A percentile compares a stretch with the other conserved stretches of the same genome.
These are phyloP conservation scores for Ilyonectria mors-panacis DNA, from an alignment of 2,329 filamentous ascomycete species.

Conservation along the genomic window DNA sequence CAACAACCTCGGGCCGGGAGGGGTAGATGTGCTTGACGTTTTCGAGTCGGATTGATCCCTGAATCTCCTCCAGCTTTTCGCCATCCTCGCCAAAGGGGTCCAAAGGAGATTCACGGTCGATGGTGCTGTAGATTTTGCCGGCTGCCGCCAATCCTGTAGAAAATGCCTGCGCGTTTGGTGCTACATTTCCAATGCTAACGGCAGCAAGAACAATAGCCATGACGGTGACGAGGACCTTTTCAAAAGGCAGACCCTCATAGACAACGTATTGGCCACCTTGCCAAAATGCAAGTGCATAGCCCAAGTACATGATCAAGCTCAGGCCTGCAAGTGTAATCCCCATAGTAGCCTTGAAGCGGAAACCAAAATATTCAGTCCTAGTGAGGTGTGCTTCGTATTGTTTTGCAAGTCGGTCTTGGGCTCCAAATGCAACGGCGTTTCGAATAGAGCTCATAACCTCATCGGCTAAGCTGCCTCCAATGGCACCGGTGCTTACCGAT, in stretches of 20 bases:
- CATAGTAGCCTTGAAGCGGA: constrained; percentile 76
- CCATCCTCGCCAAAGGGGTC: constrained; percentile 53
- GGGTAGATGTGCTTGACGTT: constrained; percentile 66
- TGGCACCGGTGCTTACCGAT: constrained; percentile 80
- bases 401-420: constrained; percentile 83
- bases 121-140: constrained; percentile 86
- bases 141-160: constrained; percentile 83
- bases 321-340: constrained; percentile 81
- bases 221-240: constrained; percentile 80
- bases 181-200: constrained; percentile 84
- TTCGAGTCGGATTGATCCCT: constrained; percentile 58
- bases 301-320: constrained; percentile 82
- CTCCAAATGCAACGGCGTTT: constrained; percentile 88
- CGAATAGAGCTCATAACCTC: constrained; percentile 89
- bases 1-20: constrained; percentile 60
- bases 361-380: constrained; percentile 77
- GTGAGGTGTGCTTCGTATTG: constrained; percentile 81
- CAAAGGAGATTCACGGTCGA: constrained; percentile 74
- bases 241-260: constrained; percentile 72
- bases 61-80: constrained; percentile 39
- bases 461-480: constrained; percentile 84
- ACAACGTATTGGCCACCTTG: constrained; percentile 80
- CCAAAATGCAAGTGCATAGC: constrained; percentile 86
- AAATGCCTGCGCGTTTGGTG: constrained; percentile 84
- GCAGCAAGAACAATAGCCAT: constrained; percentile 88